These are phyloP conservation scores for Centrapalus pauciflorus DNA, from an alignment of 129 eudicot species.

Conservation along the genomic window DNA sequence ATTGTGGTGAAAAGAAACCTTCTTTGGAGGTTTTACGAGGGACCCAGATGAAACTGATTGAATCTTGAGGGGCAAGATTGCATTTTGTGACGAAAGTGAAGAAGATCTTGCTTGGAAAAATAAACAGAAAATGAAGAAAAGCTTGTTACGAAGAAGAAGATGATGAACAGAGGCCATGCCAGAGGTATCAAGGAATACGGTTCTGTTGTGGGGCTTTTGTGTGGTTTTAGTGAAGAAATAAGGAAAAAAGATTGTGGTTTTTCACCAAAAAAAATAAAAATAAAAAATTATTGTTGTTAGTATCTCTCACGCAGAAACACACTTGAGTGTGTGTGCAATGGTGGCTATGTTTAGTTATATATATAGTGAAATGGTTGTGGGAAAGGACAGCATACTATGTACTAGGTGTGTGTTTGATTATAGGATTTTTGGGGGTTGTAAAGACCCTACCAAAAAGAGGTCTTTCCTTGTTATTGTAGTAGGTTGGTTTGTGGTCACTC, in stretches of 20 bases:
- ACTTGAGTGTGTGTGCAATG: constrained; percentile 17
- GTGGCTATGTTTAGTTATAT: constrained; percentile 22
- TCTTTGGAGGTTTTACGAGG: constrained; percentile 39
- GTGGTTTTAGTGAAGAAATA: constrained; percentile 17
- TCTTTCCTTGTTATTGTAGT: constrained; percentile 19
- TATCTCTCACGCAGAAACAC: constrained; percentile 25
- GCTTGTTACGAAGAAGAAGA: background rate
- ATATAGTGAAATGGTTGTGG: constrained; percentile 17
- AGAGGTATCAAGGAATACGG: background rate
- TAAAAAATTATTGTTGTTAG: background rate
- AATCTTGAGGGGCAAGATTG: constrained; percentile 56
- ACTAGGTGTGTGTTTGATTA: constrained; percentile 33
- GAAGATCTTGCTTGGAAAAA: constrained; percentile 17
- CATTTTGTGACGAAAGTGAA: constrained; percentile 16
- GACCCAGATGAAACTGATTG: constrained; percentile 32
- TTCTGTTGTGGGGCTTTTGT: constrained; percentile 26
- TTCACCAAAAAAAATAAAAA: background rate
- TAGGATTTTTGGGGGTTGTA: constrained; percentile 22
- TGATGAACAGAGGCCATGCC: constrained; percentile 33
- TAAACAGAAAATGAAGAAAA: constrained; percentile 16
- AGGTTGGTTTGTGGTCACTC: constrained; percentile 21
- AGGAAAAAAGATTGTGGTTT: background rate
- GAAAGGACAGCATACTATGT: constrained; percentile 28
- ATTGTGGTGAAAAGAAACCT: constrained; percentile 70
- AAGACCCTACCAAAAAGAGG: constrained; percentile 36